Evolutionary conservation across 805 yeast species (phyloP).

Genomic region (Ogataea zsoltii): DNA sequence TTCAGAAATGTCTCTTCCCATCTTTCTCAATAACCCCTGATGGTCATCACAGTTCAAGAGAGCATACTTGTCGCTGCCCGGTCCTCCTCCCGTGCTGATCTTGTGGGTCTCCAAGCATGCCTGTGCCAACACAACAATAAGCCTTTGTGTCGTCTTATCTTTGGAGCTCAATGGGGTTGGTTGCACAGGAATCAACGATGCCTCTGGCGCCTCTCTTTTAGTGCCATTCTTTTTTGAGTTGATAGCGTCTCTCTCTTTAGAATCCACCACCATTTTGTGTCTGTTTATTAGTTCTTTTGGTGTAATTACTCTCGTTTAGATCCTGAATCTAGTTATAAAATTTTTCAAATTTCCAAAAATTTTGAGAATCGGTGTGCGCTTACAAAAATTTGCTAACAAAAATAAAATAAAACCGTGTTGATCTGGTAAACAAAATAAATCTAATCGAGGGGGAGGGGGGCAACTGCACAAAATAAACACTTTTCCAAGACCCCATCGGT

Average conservation of each 20-base stretch:
- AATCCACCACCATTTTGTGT: slow-evolving; percentile 45
- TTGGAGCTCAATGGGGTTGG: slow-evolving; percentile 79
- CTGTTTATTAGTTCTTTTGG: slow-evolving; percentile 1
- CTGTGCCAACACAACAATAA: slow-evolving; percentile 92
- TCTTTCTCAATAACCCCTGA: slow-evolving; percentile 89
- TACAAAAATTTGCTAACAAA: neutral
- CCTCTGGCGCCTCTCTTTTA: slow-evolving; percentile 39
- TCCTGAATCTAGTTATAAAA: slow-evolving; percentile 8
- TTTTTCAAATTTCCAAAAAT: slow-evolving; percentile 5
- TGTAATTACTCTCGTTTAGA: neutral
- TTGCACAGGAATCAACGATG: slow-evolving; percentile 83
- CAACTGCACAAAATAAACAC: neutral
- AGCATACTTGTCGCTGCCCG: slow-evolving; percentile 89
- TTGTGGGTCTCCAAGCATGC: slow-evolving; percentile 96
- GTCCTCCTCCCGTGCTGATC: slow-evolving; percentile 68
- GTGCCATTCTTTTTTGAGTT: slow-evolving; percentile 30
- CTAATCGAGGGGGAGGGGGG: neutral
- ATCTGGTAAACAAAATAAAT: neutral
- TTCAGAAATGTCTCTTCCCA: slow-evolving; percentile 97
- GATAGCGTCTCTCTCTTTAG: slow-evolving; percentile 46
- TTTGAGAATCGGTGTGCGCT: slow-evolving; percentile 11
- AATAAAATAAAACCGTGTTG: too few relatives aligned
- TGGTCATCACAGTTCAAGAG: slow-evolving; percentile 96
- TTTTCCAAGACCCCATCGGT: neutral
- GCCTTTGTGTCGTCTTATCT: slow-evolving; percentile 83